phyloP scores from a whole-genome alignment of 1,284 basidiomycete species.

The Phellinidium pouzarii region DNA sequence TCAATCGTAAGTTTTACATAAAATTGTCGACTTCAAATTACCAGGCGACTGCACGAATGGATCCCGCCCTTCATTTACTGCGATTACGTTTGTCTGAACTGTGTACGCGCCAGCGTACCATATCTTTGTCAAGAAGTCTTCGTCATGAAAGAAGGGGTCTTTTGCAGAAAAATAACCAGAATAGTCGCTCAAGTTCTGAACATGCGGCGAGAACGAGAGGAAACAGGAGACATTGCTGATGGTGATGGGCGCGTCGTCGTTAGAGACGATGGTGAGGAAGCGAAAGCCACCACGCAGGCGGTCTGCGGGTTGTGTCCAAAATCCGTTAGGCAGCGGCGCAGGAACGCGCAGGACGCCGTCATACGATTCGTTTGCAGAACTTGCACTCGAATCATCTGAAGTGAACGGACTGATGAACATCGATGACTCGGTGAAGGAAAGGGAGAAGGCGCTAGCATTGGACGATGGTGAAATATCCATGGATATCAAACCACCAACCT shows the following conservation, averaged over 20 bases:
- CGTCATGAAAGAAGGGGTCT: conserved; percentile 41
- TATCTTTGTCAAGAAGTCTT: conserved; percentile 48
- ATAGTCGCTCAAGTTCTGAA: conserved; percentile 44
- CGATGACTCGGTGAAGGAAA: conserved; percentile 43
- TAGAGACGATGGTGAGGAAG: conserved; percentile 45
- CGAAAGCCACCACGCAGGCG: conserved; percentile 48
- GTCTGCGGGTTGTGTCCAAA: conserved; percentile 43
- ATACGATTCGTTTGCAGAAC: conserved; percentile 30
- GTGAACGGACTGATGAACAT: conserved; percentile 36
- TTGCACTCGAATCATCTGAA: conserved; percentile 39
- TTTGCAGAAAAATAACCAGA: conserved; percentile 48
- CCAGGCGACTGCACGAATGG: conserved; percentile 1
- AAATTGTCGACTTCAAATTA: conserved; percentile 15
- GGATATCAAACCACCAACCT: conserved; percentile 43
- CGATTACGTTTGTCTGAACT: conserved; percentile 51
- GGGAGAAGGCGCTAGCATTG: conserved; percentile 29
- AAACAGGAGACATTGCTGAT: conserved; percentile 47
- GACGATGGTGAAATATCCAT: conserved; percentile 30
- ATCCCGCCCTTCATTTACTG: conserved; percentile 42
- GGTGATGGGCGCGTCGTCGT: conserved; percentile 29
- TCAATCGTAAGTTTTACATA: not conserved
- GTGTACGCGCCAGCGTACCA: conserved; percentile 61
- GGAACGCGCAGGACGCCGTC: conserved; percentile 19
- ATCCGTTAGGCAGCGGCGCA: conserved; percentile 32
- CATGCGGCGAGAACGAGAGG: conserved; percentile 52